Base-by-base conservation (phyloP, 192 early-diverging fungal genomes). In the Blastocladiella britannica region DNA sequence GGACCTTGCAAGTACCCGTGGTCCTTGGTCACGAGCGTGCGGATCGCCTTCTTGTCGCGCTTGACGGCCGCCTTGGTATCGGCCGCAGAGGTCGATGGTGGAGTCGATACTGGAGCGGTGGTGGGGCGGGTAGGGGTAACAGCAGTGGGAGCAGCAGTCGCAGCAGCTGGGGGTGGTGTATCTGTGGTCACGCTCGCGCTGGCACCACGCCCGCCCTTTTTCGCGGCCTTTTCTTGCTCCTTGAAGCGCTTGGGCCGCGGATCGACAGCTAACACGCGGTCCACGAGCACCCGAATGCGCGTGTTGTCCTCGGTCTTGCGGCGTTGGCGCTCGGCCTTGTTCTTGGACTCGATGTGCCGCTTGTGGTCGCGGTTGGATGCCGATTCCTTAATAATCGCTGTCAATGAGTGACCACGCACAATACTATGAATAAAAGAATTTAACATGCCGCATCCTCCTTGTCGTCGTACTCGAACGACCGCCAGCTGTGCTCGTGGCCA, bases 291-390 rank as follows among this genome's bases (percentile, higher is more conserved):
- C 65, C 78, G 81, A 25, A 95, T 63, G 61, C 95, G 82, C 59
- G 82, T 75, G 67, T 81, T 93, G 74, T 99, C 95, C 68, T 95
- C 91, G 79, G 95, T 99, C 86, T 99, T 97, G 59, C 75, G 77
- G 64, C 83, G 82, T 47, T 84, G 78, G 43, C 95, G 83, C 67
- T 86, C 84, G 68, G 87, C 84, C 69, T 80, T 77, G 83, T 99
- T 99, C 79, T 93, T 92, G 63, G 79, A 73, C 68, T 99, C 95
- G 60, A 90, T 75, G 67, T 82, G 91, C 52, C 95, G 80, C 81
- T 89, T 95, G 68, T 95, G 85, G 69, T 99, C 95, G 64, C 95
- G 87, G 74, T 47, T 47, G 37, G 12, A n/a, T n/a, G n/a, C n/a
- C n/a, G n/a, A n/a, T n/a, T n/a, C n/a, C n/a, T n/a, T n/a, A n/a